A percentile compares a stretch with the other conserved stretches of the same genome.
These are phyloP conservation scores for Harringtonia aguacate DNA, from an alignment of 2,329 filamentous ascomycete genomes.

Conservation along the genomic window DNA sequence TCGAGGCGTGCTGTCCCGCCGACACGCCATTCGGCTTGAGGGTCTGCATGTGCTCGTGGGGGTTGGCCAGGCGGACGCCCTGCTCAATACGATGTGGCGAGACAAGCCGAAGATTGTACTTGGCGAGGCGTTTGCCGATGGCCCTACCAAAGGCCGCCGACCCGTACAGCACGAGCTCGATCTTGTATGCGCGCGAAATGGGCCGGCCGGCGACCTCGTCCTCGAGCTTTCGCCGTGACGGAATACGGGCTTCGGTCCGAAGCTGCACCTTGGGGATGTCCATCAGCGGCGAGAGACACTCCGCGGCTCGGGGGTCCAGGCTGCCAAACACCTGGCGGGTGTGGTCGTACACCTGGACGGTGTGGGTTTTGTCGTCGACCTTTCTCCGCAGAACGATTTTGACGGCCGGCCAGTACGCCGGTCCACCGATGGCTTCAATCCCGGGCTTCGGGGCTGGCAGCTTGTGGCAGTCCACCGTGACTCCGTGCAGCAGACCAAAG, in stretches of 20 bases:
- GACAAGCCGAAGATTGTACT: constrained; percentile 56
- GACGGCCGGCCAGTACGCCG: constrained; percentile 59
- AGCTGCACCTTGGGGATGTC: constrained; percentile 54
- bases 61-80: constrained; percentile 65
- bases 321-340: constrained; percentile 61
- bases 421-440: constrained; percentile 44
- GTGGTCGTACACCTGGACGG: constrained; percentile 65
- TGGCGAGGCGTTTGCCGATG: constrained; percentile 58
- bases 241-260: constrained; percentile 62
- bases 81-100: constrained; percentile 55
- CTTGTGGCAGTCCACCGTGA: constrained; percentile 53
- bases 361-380: constrained; percentile 40
- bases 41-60: constrained; percentile 20
- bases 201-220: constrained; percentile 55
- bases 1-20: neutral
- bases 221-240: constrained; percentile 49
- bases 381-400: constrained; percentile 59
- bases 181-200: constrained; percentile 48
- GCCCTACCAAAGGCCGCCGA: constrained; percentile 52
- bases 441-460: constrained; percentile 61
- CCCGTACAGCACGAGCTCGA: constrained; percentile 73
- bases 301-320: constrained; percentile 58
- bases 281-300: constrained; percentile 60
- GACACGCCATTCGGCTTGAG: constrained; percentile 13
- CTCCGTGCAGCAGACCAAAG: constrained; percentile 64